Evolutionary conservation across 306 rosid species (phyloP).

Genomic region (Ammopiptanthus mongolicus): DNA sequence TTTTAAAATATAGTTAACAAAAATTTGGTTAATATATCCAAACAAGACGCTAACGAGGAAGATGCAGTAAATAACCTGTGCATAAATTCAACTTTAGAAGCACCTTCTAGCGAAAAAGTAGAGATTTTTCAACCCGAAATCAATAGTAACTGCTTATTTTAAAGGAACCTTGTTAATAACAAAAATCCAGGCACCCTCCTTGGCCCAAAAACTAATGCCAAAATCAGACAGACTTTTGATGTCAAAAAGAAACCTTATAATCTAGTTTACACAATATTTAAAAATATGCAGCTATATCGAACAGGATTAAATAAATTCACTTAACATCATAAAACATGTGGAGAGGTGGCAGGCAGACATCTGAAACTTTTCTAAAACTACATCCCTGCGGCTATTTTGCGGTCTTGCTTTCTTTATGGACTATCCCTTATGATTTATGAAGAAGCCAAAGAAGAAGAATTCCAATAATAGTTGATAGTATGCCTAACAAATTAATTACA

Average conservation of each 20-base stretch:
- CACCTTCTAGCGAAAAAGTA: no score
- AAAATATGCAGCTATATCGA: neutral
- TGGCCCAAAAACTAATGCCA: neutral
- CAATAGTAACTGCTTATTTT: no score
- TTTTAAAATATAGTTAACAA: no score
- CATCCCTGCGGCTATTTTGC: neutral
- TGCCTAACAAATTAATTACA: neutral
- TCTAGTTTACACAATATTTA: neutral
- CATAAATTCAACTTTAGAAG: no score
- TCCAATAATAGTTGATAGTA: neutral
- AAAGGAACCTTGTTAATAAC: no score
- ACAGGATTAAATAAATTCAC: neutral
- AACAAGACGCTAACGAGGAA: no score
- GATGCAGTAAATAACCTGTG: no score
- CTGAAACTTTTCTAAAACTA: neutral
- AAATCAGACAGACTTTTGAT: neutral
- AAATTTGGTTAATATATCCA: no score
- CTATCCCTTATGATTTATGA: neutral
- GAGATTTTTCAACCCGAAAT: neutral
- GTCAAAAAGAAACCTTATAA: neutral
- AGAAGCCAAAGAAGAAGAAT: neutral
- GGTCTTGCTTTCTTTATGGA: neutral
- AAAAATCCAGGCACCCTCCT: no score
- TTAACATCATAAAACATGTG: neutral
- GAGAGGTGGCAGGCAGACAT: neutral